These are phyloP conservation scores for Amanita pallidorosea DNA, from an alignment of 768 basidiomycete species.

Conservation along the genomic window DNA sequence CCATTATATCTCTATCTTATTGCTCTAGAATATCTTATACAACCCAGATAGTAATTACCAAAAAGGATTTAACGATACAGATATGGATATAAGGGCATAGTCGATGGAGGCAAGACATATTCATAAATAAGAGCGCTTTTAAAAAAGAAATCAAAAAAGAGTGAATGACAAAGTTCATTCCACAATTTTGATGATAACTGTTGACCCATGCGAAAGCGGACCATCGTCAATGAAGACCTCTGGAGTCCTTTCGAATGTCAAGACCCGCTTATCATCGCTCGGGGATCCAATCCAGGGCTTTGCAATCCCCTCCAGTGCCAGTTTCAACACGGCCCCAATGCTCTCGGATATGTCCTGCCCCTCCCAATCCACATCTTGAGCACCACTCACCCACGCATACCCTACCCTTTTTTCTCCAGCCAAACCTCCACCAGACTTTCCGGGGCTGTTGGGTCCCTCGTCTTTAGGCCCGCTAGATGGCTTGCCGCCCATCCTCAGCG, in stretches of 20 bases:
- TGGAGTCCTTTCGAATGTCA: slow-evolving; percentile 42
- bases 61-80: slow-evolving; percentile 2
- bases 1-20: slow-evolving; percentile 1
- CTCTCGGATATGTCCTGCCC: slow-evolving; percentile 59
- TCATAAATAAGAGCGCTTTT: background rate
- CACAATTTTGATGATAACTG: slow-evolving; percentile 34
- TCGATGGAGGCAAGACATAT: background rate
- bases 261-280: slow-evolving; percentile 18
- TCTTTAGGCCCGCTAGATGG: slow-evolving; percentile 4
- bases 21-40: background rate
- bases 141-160: too few relatives aligned
- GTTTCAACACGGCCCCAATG: slow-evolving; percentile 28
- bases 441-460: background rate
- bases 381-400: slow-evolving; percentile 76
- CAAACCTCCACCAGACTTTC: slow-evolving; percentile 11
- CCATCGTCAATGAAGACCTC: slow-evolving; percentile 36
- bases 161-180: slow-evolving; percentile 12
- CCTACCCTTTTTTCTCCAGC: slow-evolving; percentile 34
- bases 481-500: slow-evolving; percentile 27
- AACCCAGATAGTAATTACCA: background rate
- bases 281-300: slow-evolving; percentile 34
- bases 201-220: slow-evolving; percentile 28
- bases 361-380: slow-evolving; percentile 77
- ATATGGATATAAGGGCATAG: background rate
- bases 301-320: slow-evolving; percentile 30